Base-by-base conservation (phyloP, 805 yeast genomes). In the Wickerhamiella hasegawae region DNA sequence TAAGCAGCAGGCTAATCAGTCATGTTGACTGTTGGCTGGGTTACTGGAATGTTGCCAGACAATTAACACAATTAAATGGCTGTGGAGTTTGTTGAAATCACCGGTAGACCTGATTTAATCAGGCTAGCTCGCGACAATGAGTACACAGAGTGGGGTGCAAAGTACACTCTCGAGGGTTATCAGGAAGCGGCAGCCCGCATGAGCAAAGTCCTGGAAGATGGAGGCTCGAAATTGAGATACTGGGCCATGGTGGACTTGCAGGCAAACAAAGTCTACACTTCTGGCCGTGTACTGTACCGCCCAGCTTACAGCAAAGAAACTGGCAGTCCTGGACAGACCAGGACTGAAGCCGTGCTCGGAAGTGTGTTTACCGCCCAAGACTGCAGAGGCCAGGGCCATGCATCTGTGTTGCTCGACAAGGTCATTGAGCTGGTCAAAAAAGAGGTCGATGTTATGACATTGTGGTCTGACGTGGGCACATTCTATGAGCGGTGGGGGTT, bases 401-500 rank as follows among this genome's bases (percentile, higher is more conserved):
- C 79, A 0, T 51, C 52, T 6, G 36, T 39, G 20, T 64, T 75
- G 75, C 54, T 75, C 29, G 14, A 26, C 4, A 27, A 28, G 16
- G 47, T 45, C 2, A 40, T 40, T 12, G 35, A 40, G 23, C 21
- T 23, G 30, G 42, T 50, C 5, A 33, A 29, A 6, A 44, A 38
- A 5, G 46, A 44, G 27, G 25, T 35, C 19, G 43, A 47, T 8
- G 51, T 66, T 12, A 52, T 64, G 24, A 60, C 61, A 27, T 61
- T 82, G 35, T 81, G 79, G 63, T 76, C 87, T 42, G 90, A 76
- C 33, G 71, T 79, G 15, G 85, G 79, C 12, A 65, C 63, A 21
- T 80, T 66, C 45, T 83, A 83, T 52, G 57, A 62, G 26, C 59
- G 63, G 42, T 70, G 75, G 43, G 93, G 85, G 5, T 56, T 46